These are phyloP conservation scores for Saposhnikovia divaricata DNA, from an alignment of 129 eudicot species.

Conservation along the genomic window DNA sequence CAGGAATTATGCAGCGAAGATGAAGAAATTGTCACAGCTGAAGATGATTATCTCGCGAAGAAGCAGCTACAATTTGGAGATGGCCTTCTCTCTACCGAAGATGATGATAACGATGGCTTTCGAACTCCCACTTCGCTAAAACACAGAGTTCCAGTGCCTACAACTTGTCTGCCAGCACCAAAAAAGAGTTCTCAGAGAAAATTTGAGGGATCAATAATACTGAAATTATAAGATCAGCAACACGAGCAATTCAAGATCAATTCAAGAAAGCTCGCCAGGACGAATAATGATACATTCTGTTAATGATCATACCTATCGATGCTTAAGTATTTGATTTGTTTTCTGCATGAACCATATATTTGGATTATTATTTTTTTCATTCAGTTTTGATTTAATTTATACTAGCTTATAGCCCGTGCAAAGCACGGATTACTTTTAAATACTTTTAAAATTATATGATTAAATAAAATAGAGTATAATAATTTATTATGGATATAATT, in stretches of 20 bases:
- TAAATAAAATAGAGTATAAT: no score
- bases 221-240: background rate
- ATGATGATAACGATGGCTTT: slow-evolving; percentile 28
- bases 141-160: slow-evolving; percentile 38
- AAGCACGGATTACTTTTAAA: no score
- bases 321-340: no score
- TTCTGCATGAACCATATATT: no score
- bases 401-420: no score
- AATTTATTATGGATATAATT: no score
- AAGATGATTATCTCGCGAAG: background rate
- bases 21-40: background rate
- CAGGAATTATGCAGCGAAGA: background rate
- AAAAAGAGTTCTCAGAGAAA: slow-evolving; percentile 23
- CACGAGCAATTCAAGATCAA: slow-evolving; percentile 10
- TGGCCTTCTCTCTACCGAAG: background rate
- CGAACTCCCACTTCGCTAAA: slow-evolving; percentile 55
- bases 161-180: slow-evolving; percentile 69
- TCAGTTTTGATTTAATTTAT: no score
- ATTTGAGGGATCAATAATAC: slow-evolving; percentile 11
- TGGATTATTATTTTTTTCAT: no score
- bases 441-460: no score
- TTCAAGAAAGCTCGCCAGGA: slow-evolving; percentile 25
- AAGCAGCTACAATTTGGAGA: slow-evolving; percentile 16
- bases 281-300: background rate
- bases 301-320: no score